phyloP scores from a whole-genome alignment of 768 basidiomycete species.

The Cantharellus cinnabarinus region DNA sequence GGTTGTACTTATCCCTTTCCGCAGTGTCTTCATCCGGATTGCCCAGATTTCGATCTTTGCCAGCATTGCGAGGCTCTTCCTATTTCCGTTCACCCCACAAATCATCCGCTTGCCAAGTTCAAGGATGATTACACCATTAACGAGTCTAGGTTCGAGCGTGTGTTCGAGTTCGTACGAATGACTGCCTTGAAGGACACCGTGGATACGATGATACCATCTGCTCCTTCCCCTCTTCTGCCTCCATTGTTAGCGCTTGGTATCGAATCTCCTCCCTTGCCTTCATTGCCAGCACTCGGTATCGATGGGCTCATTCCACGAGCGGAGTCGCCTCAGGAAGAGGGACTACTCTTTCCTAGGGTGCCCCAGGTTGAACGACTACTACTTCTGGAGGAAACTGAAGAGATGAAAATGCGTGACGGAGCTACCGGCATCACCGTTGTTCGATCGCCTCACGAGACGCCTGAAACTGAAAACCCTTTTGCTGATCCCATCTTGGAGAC shows the following conservation, averaged over 20 bases:
- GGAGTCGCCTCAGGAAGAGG: not conserved
- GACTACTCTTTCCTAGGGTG: not conserved
- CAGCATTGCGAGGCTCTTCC: constrained; percentile 59
- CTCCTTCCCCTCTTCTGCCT: not conserved
- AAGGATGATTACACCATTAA: constrained; percentile 14
- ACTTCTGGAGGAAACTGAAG: not conserved
- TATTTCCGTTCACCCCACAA: constrained; percentile 48
- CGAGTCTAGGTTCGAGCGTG: constrained; percentile 3
- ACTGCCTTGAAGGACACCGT: not conserved
- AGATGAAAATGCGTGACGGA: not conserved
- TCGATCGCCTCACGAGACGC: not conserved
- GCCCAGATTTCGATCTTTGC: constrained; percentile 70
- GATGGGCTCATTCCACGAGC: not conserved
- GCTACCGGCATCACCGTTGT: not conserved
- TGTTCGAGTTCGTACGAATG: constrained; percentile 6
- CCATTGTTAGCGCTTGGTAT: not conserved
- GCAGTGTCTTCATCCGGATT: constrained; percentile 61
- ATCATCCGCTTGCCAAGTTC: constrained; percentile 61
- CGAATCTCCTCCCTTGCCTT: not conserved
- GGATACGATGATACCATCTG: not conserved
- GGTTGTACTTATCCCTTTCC: not conserved
- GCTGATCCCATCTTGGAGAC: not conserved
- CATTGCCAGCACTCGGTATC: not conserved
- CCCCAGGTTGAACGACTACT: not conserved
- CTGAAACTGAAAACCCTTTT: not conserved